phyloP scores from a whole-genome alignment of 192 early-diverging fungal species.

The Podila horticola region DNA sequence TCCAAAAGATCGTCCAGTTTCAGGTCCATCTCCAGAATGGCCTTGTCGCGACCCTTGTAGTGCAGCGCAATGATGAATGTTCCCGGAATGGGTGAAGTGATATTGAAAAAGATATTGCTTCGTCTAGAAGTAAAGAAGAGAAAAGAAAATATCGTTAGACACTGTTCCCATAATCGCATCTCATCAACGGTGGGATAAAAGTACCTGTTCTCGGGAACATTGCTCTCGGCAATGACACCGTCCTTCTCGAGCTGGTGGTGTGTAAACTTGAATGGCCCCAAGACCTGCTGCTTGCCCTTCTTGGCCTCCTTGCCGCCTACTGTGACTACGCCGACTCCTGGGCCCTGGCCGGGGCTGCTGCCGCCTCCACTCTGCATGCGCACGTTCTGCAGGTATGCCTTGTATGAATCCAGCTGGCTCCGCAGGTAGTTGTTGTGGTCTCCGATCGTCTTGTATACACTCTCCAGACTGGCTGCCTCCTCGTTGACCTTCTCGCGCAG shows the following conservation, averaged over 20 bases:
- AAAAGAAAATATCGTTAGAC: no score
- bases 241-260: constrained; percentile 88
- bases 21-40: constrained; percentile 96
- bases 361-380: constrained; percentile 77
- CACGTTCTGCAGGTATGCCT: constrained; percentile 95
- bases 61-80: constrained; percentile 91
- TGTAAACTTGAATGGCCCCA: constrained; percentile 86
- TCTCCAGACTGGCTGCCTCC: constrained; percentile 80
- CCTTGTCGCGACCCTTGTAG: constrained; percentile 91
- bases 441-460: constrained; percentile 91
- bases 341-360: constrained; percentile 30
- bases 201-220: constrained; percentile 90
- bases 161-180: no score
- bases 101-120: constrained; percentile 90
- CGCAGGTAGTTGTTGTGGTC: constrained; percentile 94
- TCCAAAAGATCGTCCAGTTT: constrained; percentile 86
- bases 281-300: constrained; percentile 58
- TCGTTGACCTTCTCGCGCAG: constrained; percentile 87
- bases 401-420: constrained; percentile 92
- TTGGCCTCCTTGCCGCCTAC: constrained; percentile 63
- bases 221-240: constrained; percentile 91
- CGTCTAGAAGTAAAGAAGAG: constrained; percentile 53
- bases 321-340: constrained; percentile 72
- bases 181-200: background rate
- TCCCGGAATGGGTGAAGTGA: constrained; percentile 87